A percentile compares a stretch with the other conserved stretches of the same genome.
phyloP scores from a whole-genome alignment of 768 basidiomycete genomes.

The Pleurotus salmoneostramineus region DNA sequence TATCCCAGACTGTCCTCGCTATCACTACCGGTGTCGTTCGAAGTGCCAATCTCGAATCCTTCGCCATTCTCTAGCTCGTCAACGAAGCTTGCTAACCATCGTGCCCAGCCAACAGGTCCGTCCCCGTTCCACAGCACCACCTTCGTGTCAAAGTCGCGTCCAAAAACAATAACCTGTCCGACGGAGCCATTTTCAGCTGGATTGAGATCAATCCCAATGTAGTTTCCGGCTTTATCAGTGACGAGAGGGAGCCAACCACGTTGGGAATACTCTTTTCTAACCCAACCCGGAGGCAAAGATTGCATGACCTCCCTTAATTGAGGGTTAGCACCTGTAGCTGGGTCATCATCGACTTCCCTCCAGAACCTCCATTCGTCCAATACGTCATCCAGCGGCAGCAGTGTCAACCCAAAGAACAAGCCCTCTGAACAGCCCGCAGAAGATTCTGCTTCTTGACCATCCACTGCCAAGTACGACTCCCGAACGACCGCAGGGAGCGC shows the following conservation, averaged over 20 bases:
- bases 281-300: constrained; percentile 86
- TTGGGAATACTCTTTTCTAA: constrained; percentile 86
- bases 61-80: constrained; percentile 92
- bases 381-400: constrained; percentile 90
- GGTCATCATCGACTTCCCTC: constrained; percentile 90
- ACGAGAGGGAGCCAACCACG: constrained; percentile 97
- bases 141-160: constrained; percentile 98
- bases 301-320: constrained; percentile 74
- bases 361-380: constrained; percentile 96
- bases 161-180: constrained; percentile 97
- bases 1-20: constrained; percentile 86
- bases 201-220: constrained; percentile 92
- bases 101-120: constrained; percentile 89
- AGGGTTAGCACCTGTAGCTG: constrained; percentile 76
- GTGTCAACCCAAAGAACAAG: constrained; percentile 92
- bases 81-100: constrained; percentile 87
- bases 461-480: constrained; percentile 83
- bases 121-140: constrained; percentile 94
- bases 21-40: constrained; percentile 55
- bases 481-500: constrained; percentile 82
- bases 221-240: constrained; percentile 92
- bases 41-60: constrained; percentile 73
- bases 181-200: constrained; percentile 70
- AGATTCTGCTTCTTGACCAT: constrained; percentile 93
- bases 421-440: constrained; percentile 86